Base-by-base conservation (phyloP, 768 basidiomycete genomes). In the Mycena rebaudengoi region DNA sequence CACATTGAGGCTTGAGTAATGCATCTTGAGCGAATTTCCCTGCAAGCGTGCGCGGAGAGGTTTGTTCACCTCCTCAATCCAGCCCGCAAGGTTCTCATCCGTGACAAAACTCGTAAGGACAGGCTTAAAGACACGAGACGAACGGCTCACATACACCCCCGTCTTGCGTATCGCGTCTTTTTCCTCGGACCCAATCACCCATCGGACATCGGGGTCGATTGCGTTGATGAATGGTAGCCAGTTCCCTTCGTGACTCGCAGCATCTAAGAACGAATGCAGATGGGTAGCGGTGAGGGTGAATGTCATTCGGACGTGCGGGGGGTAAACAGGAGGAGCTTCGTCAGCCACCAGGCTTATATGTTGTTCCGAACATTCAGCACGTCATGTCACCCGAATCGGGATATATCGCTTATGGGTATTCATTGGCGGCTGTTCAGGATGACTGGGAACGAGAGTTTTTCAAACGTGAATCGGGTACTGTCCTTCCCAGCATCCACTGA, bases 101-200 rank as follows among this genome's bases (percentile, higher is more conserved):
- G 43, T 8, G 35, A 11, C 35, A 37, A 37, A n/a, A 11, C 1
- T 10, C 18, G 14, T 53, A 11, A 10, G 46, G 5, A 16, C 30
- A 23, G 23, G 11, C 39, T 8, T 21, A 20, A 6, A 20, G 23
- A 18, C 10, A 39, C 14, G 28, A 7, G 1, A 23, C 16, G 28
- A n/a, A 60, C 59, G 49, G n/a, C n/a, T n/a, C 50, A 60, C 59
- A 21, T 51, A 52, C 6, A 60, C 41, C 2, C 59, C 59, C 10
- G 59, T 60, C 49, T 7, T 26, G 29, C 59, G 39, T 11, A 10
- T 11, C 1, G 21, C 4, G 16, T 52, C 59, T 41, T 44, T 51
- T 13, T 11, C 52, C 40, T 60, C 59, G 2, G 40, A 51, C 8
- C 16, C 59, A n/a, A 60, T 50, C 23, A 37, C 28, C 59, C 59